These are phyloP conservation scores for Neurospora sp. DNA, from an alignment of 495 filamentous ascomycete genomes.

Conservation along the genomic window DNA sequence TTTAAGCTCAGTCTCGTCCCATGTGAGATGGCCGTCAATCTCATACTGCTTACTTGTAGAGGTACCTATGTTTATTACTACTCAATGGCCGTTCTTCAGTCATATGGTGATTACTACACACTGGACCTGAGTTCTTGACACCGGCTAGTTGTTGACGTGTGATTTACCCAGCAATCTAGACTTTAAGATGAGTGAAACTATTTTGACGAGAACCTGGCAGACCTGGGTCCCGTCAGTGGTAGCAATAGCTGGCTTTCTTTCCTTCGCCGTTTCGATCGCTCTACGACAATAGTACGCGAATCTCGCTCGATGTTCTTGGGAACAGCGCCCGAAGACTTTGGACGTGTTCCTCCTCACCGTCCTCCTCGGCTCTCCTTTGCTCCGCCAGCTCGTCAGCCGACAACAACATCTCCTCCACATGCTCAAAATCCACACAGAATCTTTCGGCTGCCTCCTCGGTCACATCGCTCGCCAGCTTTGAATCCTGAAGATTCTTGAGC, in stretches of 20 bases:
- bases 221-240: background rate
- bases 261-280: background rate
- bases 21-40: background rate
- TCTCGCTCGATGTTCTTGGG: constrained; percentile 77
- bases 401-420: constrained; percentile 56
- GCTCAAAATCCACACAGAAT: constrained; percentile 89
- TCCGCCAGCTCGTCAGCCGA: constrained; percentile 37
- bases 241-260: background rate
- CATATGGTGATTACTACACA: background rate
- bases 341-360: constrained; percentile 24
- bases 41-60: background rate
- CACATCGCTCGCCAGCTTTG: constrained; percentile 58
- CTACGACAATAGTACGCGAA: constrained; percentile 62
- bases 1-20: background rate
- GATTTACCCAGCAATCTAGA: background rate
- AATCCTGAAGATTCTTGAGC: constrained; percentile 59
- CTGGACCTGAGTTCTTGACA: background rate
- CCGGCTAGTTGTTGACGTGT: background rate
- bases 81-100: background rate
- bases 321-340: constrained; percentile 58
- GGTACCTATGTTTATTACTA: background rate
- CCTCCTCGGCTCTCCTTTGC: constrained; percentile 22
- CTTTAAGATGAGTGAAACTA: background rate
- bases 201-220: background rate
- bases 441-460: constrained; percentile 74